Conservation (phyloP, 202 grass and related monocot genomes). For the Carex arenaria region DNA sequence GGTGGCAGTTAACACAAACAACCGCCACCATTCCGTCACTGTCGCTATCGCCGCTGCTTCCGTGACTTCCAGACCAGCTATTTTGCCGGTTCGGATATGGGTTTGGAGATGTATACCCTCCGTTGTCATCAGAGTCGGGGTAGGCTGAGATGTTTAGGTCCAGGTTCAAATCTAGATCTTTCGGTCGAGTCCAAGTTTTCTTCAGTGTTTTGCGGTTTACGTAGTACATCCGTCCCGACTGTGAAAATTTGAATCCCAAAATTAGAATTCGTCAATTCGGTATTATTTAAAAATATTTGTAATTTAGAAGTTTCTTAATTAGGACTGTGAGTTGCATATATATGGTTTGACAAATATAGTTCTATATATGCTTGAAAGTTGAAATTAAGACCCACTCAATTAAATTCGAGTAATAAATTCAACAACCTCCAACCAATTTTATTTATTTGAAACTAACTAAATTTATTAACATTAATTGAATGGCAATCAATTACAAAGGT, state of each 20-base stretch:
- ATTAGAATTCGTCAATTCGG: neutral
- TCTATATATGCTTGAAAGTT: neutral
- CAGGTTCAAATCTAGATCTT: conserved; percentile 67
- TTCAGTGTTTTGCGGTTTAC: conserved; percentile 89
- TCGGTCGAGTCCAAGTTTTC: conserved; percentile 77
- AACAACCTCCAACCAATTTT: conserved; percentile 11
- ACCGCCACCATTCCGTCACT: conserved; percentile 15
- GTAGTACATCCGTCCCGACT: conserved; percentile 98
- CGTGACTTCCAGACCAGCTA: conserved; percentile 11
- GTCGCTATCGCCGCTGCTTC: conserved; percentile 3
- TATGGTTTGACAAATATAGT: neutral
- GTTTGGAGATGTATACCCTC: conserved; percentile 6
- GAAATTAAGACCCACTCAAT: neutral
- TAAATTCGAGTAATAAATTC: neutral
- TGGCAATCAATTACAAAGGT: neutral
- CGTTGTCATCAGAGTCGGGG: neutral
- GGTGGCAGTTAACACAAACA: conserved; percentile 83
- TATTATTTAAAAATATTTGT: neutral
- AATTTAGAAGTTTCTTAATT: neutral
- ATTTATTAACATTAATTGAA: neutral
- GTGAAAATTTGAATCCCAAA: conserved; percentile 20
- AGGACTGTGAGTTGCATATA: neutral
- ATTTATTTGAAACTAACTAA: conserved; percentile 4
- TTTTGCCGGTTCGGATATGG: neutral
- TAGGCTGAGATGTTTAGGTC: conserved; percentile 79